phyloP scores from a whole-genome alignment of 2,329 filamentous ascomycete species.

The Aspergillus novofumigatus region DNA sequence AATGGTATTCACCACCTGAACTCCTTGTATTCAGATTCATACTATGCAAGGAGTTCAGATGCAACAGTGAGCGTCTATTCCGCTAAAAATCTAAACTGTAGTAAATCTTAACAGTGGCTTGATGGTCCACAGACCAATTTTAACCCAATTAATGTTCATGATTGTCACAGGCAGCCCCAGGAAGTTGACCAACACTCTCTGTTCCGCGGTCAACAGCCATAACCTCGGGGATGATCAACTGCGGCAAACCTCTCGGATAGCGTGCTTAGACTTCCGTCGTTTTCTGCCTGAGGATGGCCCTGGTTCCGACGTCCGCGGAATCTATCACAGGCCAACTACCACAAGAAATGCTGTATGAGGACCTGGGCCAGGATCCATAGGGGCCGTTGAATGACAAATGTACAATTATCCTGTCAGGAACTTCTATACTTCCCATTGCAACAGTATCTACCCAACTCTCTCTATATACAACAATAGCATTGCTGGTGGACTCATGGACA shows the following conservation, averaged over 20 bases:
- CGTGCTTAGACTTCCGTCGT: conserved; percentile 11
- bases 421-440: background rate
- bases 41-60: background rate
- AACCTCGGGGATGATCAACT: conserved; percentile 17
- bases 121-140: background rate
- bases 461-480: background rate
- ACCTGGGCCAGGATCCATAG: too few species aligned
- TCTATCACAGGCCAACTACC: background rate
- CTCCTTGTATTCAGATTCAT: background rate
- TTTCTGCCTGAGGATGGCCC: background rate
- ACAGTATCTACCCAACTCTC: background rate
- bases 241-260: conserved; percentile 16
- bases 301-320: background rate
- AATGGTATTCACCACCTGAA: too few species aligned
- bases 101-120: background rate
- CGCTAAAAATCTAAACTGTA: too few species aligned
- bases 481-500: background rate
- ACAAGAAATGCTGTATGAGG: too few species aligned
- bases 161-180: background rate
- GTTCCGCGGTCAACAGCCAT: background rate
- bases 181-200: background rate
- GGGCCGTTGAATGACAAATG: background rate
- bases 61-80: too few species aligned
- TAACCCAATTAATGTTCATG: background rate
- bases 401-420: background rate